Evolutionary conservation across 148 eudicot genomes (phyloP).

Genomic region (Arctostaphylos glauca): DNA sequence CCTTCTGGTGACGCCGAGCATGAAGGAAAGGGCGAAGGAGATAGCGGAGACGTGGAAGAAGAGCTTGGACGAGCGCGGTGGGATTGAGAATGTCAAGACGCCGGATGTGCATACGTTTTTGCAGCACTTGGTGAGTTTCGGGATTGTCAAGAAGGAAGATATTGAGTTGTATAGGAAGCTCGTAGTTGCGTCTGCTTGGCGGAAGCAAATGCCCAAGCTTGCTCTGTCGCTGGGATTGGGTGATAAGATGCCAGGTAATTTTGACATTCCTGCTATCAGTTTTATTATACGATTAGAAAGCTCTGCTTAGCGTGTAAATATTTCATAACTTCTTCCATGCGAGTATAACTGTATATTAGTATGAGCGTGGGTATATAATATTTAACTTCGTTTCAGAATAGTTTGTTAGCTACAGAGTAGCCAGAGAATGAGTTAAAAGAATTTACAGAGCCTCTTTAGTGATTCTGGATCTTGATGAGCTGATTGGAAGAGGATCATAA

Average conservation of each 20-base stretch:
- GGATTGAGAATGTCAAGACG: slow-evolving; percentile 87
- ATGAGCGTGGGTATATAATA: not conserved
- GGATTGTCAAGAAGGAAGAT: slow-evolving; percentile 82
- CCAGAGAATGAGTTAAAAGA: not conserved
- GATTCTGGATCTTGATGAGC: not conserved
- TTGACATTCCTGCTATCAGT: not conserved
- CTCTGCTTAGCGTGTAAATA: not conserved
- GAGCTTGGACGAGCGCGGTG: slow-evolving; percentile 85
- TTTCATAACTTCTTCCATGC: not conserved
- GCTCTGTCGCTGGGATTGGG: slow-evolving; percentile 88
- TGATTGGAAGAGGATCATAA: not conserved
- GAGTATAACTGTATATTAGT: not conserved
- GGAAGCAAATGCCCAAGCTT: slow-evolving; percentile 99
- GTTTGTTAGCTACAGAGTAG: not conserved
- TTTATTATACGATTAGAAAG: slow-evolving; percentile 7
- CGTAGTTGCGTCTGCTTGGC: slow-evolving; percentile 92
- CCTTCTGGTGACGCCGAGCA: slow-evolving; percentile 74
- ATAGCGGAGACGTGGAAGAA: slow-evolving; percentile 91
- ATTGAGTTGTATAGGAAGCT: slow-evolving; percentile 81
- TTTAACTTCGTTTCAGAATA: not conserved
- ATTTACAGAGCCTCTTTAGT: not conserved
- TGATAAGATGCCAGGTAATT: slow-evolving; percentile 90
- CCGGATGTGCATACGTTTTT: slow-evolving; percentile 94
- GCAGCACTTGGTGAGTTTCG: slow-evolving; percentile 94
- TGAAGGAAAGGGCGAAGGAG: slow-evolving; percentile 61